phyloP scores from a whole-genome alignment of 2,329 filamentous ascomycete species.

The Aureobasidium sp. region DNA sequence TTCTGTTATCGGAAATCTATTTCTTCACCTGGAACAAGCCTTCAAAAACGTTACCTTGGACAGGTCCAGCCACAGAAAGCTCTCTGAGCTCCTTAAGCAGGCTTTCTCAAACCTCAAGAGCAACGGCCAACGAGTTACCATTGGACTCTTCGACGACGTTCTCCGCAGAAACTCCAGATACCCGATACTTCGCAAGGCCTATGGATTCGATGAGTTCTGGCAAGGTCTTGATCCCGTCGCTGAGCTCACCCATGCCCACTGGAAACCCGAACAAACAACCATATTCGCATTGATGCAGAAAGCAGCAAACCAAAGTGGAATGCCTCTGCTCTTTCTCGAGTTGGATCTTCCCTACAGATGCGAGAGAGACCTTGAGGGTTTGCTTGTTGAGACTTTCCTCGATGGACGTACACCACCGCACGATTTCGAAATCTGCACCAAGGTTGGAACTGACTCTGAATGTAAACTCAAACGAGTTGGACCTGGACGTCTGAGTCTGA shows the following conservation, averaged over 20 bases:
- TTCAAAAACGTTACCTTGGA: no score
- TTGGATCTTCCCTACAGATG: background rate
- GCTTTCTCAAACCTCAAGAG: background rate
- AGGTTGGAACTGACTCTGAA: background rate
- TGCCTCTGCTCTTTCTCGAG: background rate
- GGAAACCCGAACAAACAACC: background rate
- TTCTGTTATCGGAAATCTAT: background rate
- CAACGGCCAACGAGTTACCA: background rate
- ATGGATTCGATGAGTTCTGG: background rate
- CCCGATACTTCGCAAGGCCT: background rate
- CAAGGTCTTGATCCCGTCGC: background rate
- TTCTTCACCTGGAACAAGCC: no score
- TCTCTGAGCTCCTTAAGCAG: no score
- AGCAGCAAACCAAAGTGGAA: no score
- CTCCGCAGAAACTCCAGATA: background rate
- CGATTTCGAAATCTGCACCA: background rate
- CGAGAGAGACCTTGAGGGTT: background rate
- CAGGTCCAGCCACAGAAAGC: no score
- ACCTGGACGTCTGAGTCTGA: no score
- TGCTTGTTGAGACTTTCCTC: no score
- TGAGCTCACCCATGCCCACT: background rate
- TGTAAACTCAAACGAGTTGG: no score
- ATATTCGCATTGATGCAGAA: accelerated
- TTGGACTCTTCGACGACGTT: background rate
- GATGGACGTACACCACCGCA: background rate